Base-by-base conservation (phyloP, 306 rosid species). In the Lathyrus aphaca region DNA sequence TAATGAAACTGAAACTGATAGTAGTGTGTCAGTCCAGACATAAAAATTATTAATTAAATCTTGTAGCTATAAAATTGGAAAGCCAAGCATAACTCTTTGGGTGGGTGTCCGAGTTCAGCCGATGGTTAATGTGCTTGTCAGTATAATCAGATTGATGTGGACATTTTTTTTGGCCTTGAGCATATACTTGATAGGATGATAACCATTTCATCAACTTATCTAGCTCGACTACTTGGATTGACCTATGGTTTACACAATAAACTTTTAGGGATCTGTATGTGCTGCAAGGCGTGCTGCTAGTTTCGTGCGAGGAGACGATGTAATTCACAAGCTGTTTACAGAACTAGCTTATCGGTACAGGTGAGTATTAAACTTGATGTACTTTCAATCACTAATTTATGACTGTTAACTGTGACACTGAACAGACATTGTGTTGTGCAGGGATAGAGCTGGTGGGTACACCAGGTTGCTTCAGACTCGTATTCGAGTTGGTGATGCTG, bases 361-460 rank as follows among this genome's bases (percentile, higher is more conserved):
- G n/a, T n/a, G n/a, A n/a, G n/a, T n/a, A n/a, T n/a, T 58, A 19
- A 73, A 9, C 74, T 50, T 69, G 44, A 15, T 66, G 17, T 32
- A 30, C 8, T 74, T 58, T 49, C 29, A 48, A 50, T 53, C 38
- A n/a, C 65, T 23, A 10, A 54, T 48, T 74, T 50, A 4, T 42
- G 29, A 21, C 16, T 27, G 25, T 21, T 25, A 60, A 12, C 46
- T 78, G 43, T 78, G n/a, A 51, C 32, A 57, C 80, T 77, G 43
- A 71, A 43, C 51, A 9, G 42, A 63, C 66, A 14, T 78, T 71
- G 19, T 78, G 55, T 57, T 66, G 23, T 77, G 30, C 87, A 92
- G 98, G 84, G 89, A 94, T 79, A 85, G 99, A 79, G 84, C 79
- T 29, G 99, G 99, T 58, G 97, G 99, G 61, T 91, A 94, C 80